Evolutionary conservation across 768 basidiomycete genomes (phyloP).

Genomic region (Paxillus rubicundulus): DNA sequence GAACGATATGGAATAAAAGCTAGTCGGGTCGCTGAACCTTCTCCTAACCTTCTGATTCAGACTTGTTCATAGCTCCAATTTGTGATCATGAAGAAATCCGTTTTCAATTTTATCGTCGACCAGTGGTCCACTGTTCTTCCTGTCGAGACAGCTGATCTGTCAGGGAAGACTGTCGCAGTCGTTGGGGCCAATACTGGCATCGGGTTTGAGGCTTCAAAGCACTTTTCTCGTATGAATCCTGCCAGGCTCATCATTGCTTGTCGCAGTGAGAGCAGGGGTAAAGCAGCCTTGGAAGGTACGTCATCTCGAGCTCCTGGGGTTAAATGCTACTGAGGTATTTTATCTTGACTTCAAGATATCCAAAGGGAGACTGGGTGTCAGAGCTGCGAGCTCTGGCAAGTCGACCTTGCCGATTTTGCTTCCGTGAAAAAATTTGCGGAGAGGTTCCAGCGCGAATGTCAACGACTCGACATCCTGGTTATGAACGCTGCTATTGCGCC

Average conservation of each 20-base stretch:
- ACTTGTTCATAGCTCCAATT: too few species aligned
- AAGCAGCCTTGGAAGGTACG: conserved; percentile 21
- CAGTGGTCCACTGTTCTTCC: conserved; percentile 19
- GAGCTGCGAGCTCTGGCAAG: conserved; percentile 36
- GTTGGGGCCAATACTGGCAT: conserved; percentile 34
- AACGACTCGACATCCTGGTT: conserved; percentile 41
- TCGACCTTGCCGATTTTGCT: conserved; percentile 42
- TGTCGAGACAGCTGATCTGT: conserved; percentile 20
- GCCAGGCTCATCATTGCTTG: conserved; percentile 28
- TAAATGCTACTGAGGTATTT: background rate
- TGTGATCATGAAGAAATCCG: conserved; percentile 9
- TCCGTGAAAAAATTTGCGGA: conserved; percentile 41
- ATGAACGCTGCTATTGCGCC: conserved; percentile 39
- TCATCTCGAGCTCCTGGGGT: background rate
- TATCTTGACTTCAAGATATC: conserved; percentile 16
- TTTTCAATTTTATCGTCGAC: conserved; percentile 2
- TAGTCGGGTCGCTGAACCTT: too few species aligned
- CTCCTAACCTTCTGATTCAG: too few species aligned
- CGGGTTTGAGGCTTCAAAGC: conserved; percentile 31
- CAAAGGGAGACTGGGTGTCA: conserved; percentile 26
- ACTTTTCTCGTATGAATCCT: conserved; percentile 32
- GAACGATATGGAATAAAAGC: background rate
- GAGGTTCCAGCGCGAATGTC: conserved; percentile 16
- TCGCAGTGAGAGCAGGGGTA: conserved; percentile 26
- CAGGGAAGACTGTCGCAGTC: conserved; percentile 31